Evolutionary conservation across 768 basidiomycete genomes (phyloP).

Genomic region (Tulasnella sp.): DNA sequence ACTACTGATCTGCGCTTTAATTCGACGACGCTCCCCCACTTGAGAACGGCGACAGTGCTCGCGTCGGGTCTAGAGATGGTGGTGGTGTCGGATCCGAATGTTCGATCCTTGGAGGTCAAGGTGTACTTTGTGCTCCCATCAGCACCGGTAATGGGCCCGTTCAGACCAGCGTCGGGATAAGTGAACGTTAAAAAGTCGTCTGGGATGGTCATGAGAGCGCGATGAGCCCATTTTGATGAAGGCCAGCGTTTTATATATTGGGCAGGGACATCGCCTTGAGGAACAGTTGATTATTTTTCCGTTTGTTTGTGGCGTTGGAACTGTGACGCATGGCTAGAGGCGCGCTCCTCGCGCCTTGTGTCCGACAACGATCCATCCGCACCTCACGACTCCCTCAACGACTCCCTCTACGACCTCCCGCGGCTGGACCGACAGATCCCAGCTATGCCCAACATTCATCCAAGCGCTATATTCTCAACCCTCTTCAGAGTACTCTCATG

Average conservation of each 20-base stretch:
- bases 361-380: neutral
- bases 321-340: neutral
- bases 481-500: slow-evolving; percentile 9
- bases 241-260: neutral
- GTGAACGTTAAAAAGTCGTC: neutral
- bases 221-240: neutral
- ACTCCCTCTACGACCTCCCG: neutral
- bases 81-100: neutral
- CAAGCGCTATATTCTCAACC: neutral
- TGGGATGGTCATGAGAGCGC: neutral
- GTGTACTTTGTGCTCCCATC: neutral
- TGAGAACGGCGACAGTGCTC: neutral
- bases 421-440: neutral
- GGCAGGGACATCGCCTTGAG: too few relatives aligned
- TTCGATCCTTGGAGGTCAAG: neutral
- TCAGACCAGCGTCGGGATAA: neutral
- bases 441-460: neutral
- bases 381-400: neutral
- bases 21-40: neutral
- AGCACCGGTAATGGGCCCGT: neutral
- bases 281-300: too few relatives aligned
- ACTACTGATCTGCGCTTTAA: neutral
- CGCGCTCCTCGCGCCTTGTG: neutral
- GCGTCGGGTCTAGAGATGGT: neutral
- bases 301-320: neutral